phyloP scores from a whole-genome alignment of 2,329 filamentous ascomycete species.

The Botryotinia globosa region DNA sequence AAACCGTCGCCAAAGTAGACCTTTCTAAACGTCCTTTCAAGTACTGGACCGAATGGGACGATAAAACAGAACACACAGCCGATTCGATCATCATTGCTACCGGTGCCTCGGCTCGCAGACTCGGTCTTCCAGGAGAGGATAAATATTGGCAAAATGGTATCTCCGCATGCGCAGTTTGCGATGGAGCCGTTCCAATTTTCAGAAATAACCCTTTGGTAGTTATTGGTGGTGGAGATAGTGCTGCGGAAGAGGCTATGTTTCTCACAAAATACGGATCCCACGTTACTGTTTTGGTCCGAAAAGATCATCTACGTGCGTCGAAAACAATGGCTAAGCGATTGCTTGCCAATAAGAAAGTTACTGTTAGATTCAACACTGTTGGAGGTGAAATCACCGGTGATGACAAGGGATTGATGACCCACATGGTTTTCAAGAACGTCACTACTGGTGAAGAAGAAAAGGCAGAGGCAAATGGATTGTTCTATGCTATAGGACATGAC shows the following conservation, averaged over 20 bases:
- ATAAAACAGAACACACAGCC: conserved; percentile 76
- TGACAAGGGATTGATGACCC: conserved; percentile 81
- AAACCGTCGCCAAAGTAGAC: conserved; percentile 89
- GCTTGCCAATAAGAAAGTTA: conserved; percentile 81
- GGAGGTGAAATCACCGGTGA: conserved; percentile 84
- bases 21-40: conserved; percentile 82
- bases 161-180: conserved; percentile 94
- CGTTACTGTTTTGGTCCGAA: conserved; percentile 89
- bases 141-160: conserved; percentile 98
- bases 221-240: conserved; percentile 94
- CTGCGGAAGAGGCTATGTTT: conserved; percentile 96
- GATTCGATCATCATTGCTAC: conserved; percentile 93
- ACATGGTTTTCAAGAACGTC: conserved; percentile 78
- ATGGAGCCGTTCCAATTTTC: conserved; percentile 96
- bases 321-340: conserved; percentile 90
- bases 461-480: conserved; percentile 87
- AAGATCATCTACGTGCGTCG: conserved; percentile 80
- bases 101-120: conserved; percentile 82
- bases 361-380: conserved; percentile 79
- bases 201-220: conserved; percentile 92
- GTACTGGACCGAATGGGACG: conserved; percentile 89
- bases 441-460: conserved; percentile 73
- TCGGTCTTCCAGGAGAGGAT: conserved; percentile 83
- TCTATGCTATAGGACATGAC: conserved; percentile 97
- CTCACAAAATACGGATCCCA: conserved; percentile 96